A percentile compares a stretch with the other conserved stretches of the same genome.
Evolutionary conservation across 305 asterid species (phyloP).

Genomic region (Rubia tinctorum): DNA sequence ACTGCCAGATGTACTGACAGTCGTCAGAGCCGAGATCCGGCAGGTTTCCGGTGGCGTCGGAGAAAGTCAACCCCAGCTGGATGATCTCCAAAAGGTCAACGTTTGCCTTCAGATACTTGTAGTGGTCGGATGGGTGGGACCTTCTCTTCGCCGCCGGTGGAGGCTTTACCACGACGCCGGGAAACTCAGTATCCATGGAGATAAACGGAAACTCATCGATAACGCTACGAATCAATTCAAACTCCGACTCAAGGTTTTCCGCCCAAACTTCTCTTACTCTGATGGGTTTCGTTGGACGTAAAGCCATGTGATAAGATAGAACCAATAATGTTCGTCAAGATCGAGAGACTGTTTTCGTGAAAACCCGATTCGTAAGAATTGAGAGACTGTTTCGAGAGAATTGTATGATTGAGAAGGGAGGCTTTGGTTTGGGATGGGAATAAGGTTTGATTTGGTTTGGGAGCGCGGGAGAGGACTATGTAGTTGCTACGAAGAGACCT

Average conservation of each 20-base stretch:
- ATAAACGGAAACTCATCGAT: conserved; percentile 44
- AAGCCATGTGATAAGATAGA: too few species aligned
- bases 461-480: too few species aligned
- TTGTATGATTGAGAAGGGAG: too few species aligned
- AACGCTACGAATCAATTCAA: conserved; percentile 40
- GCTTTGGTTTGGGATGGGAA: too few species aligned
- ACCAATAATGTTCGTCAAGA: too few species aligned
- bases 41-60: not conserved
- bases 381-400: too few species aligned
- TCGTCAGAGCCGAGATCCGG: not conserved
- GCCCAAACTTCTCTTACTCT: conserved; percentile 70
- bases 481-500: too few species aligned
- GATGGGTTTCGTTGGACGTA: conserved; percentile 14
- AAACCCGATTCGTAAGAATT: too few species aligned
- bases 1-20: not conserved
- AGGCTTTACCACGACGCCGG: not conserved
- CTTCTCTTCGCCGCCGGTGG: not conserved
- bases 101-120: not conserved
- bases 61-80: not conserved
- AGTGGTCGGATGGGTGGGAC: not conserved
- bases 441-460: too few species aligned
- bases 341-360: too few species aligned
- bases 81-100: not conserved
- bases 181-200: conserved; percentile 2
- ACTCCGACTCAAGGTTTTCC: conserved; percentile 47